Percentiles rank a stretch among this genome's conserved stretches.
These are phyloP conservation scores for Peronospora destructor DNA, from an alignment of 352 stramenopile species.

Conservation along the genomic window DNA sequence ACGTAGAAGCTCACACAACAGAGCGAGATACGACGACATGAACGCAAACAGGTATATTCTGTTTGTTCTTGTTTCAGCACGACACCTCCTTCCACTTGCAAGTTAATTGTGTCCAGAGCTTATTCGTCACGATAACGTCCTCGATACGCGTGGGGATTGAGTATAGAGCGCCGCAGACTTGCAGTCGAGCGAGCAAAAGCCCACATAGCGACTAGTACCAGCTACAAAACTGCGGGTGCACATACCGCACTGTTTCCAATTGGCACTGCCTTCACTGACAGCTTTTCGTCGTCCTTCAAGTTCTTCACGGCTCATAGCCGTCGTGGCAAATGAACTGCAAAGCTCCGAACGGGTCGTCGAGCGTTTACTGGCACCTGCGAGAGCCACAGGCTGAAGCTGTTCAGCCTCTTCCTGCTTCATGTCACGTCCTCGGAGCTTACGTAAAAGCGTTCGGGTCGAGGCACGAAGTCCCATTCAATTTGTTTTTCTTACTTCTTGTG, in stretches of 20 bases:
- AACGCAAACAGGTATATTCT: conserved; percentile 3
- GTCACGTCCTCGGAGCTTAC: conserved; percentile 38
- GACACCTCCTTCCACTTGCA: conserved; percentile 8
- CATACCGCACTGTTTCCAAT: conserved; percentile 46
- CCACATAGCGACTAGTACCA: conserved; percentile 41
- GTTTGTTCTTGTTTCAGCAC: conserved; percentile 5
- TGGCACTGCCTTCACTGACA: conserved; percentile 37
- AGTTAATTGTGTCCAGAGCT: conserved; percentile 15
- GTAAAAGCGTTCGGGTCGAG: conserved; percentile 43
- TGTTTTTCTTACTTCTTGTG: conserved; percentile 5
- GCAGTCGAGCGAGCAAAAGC: conserved; percentile 73
- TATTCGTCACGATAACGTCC: conserved; percentile 28
- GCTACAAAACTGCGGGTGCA: conserved; percentile 56
- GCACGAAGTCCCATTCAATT: conserved; percentile 38
- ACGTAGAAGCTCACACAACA: conserved; percentile 1
- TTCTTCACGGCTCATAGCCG: conserved; percentile 34
- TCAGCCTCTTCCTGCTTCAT: conserved; percentile 50
- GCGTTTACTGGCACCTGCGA: conserved; percentile 58
- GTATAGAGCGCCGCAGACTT: conserved; percentile 61
- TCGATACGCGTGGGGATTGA: conserved; percentile 26
- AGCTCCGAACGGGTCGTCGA: conserved; percentile 41
- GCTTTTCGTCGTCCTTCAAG: conserved; percentile 41
- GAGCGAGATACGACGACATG: conserved; percentile 14
- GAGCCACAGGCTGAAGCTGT: conserved; percentile 55
- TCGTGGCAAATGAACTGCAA: conserved; percentile 57